phyloP scores from a whole-genome alignment of 1,284 basidiomycete genomes.

The Termitomyces sp. region DNA sequence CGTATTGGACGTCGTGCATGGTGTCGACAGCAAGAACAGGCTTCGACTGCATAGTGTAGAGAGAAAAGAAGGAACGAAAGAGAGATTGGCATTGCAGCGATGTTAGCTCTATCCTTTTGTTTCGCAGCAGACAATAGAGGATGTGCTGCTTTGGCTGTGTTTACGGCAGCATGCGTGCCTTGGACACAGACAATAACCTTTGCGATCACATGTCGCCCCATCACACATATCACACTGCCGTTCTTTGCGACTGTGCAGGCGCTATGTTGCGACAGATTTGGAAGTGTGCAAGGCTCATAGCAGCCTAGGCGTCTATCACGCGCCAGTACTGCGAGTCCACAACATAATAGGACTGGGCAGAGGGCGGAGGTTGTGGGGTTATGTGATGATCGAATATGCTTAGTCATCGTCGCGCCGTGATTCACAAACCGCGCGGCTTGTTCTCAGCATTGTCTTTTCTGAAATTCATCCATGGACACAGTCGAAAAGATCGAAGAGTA shows the following conservation, averaged over 20 bases:
- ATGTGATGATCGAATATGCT: too few relatives aligned
- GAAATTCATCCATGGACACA: constrained; percentile 41
- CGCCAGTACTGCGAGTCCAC: too few relatives aligned
- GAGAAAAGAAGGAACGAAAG: constrained; percentile 3
- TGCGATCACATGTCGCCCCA: background rate
- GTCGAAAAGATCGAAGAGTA: constrained; percentile 69
- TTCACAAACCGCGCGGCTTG: constrained; percentile 26
- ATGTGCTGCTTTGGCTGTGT: constrained; percentile 1
- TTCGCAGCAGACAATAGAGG: constrained; percentile 10
- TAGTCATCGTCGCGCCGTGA: too few relatives aligned
- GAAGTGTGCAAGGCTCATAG: too few relatives aligned
- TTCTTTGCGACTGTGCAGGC: too few relatives aligned
- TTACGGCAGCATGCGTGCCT: background rate
- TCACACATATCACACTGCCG: too few relatives aligned
- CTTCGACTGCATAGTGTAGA: constrained; percentile 3
- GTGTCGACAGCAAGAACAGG: too few relatives aligned
- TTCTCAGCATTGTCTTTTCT: background rate
- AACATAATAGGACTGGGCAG: too few relatives aligned
- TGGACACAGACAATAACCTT: constrained; percentile 5
- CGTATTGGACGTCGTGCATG: constrained; percentile 22
- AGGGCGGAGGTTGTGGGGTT: too few relatives aligned
- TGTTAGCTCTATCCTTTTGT: constrained; percentile 7
- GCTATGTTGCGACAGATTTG: too few relatives aligned
- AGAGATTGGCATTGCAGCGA: background rate
- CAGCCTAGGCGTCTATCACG: too few relatives aligned